Evolutionary conservation across 148 eudicot species (phyloP), one percentile per base, ranked within the genome.

Genomic region (Euryodendron excelsum): DNA sequence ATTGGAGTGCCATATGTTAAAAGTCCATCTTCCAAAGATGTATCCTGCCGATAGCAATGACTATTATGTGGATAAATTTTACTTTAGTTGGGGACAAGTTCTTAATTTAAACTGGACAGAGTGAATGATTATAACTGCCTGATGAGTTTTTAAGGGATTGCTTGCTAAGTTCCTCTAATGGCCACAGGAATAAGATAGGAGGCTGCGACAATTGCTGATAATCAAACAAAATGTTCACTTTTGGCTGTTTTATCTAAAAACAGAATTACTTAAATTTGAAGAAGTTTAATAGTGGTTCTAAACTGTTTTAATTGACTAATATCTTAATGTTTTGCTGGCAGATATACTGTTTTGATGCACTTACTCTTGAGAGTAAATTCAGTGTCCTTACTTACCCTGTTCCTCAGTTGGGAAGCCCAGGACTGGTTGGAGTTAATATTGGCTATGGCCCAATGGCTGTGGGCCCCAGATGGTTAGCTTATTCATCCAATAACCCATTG

Each of bases 401-500:
- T 69, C 97, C 99, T 75, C 97, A 91, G 76, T 62, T 85, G 82
- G 88, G 88, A 74, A 90, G 88, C 70, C 91, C 82, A 78, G 97
- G 97, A 78, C 60, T 80, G 64, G 74, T 75, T 77, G 94, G 98
- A 72, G 85, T 90, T 50, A 91, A 91, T 71, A 86, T 87, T 45
- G 99, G 98, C 53, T 93, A 90, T 88, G 99, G 99, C 72, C 98
- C 98, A 12, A 91, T 96, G 98, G 94, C 92, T 59, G 93, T 96
- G 62, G 99, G 98, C 41, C 86, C 94, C 28, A 88, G 99, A 80
- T 96, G 99, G 99, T 84, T 96, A 82, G 99, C 99, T 50, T 96
- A 91, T 89, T 89, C 97, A 78, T 90, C 98, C 47, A 91, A 85
- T 69, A 88, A 87, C 78, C 99, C 99, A 67, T 76, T 92, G 78